phyloP scores from a whole-genome alignment of 306 rosid species.

The Biancaea sappan region DNA sequence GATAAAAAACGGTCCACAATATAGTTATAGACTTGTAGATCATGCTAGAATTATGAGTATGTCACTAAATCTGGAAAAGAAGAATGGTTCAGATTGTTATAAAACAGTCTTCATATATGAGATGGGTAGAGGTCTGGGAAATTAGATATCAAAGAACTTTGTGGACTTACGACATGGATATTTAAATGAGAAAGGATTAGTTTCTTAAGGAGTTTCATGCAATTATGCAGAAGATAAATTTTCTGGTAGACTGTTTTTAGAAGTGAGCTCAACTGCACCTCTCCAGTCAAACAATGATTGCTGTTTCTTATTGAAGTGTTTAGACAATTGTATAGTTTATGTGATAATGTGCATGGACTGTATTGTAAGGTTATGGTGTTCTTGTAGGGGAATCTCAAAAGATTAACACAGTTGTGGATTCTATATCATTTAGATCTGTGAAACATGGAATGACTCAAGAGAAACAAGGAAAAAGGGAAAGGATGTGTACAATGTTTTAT shows the following conservation, averaged over 20 bases:
- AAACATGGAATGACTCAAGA: background rate
- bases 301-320: constrained; percentile 12
- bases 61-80: background rate
- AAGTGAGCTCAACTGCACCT: background rate
- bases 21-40: background rate
- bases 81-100: background rate
- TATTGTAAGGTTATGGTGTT: constrained; percentile 15
- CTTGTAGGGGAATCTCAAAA: background rate
- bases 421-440: background rate
- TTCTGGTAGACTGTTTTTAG: constrained; percentile 11
- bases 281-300: constrained; percentile 15
- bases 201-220: constrained; percentile 25
- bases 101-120: background rate
- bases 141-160: background rate
- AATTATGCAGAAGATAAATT: constrained; percentile 27
- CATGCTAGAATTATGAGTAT: constrained; percentile 16
- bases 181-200: constrained; percentile 6
- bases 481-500: background rate
- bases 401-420: background rate
- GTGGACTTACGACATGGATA: constrained; percentile 5
- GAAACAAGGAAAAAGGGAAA: background rate
- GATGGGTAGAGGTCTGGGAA: background rate
- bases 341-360: background rate
- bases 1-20: background rate
- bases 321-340: constrained; percentile 17